These are phyloP conservation scores for Begonia masoniana DNA, from an alignment of 306 rosid species.

Conservation along the genomic window DNA sequence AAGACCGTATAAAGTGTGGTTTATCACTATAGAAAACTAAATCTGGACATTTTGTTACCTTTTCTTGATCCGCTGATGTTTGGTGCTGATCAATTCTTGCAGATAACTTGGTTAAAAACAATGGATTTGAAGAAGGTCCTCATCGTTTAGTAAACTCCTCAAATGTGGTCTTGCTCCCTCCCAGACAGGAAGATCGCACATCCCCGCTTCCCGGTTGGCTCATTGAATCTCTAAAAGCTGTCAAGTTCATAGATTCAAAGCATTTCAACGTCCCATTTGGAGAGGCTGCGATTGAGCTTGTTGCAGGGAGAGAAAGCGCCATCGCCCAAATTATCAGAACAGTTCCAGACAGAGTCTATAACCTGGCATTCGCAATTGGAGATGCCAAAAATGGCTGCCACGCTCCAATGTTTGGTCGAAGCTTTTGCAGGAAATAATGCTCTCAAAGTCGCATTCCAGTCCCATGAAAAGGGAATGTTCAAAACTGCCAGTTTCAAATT, in stretches of 20 bases:
- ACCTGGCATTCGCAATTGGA: constrained; percentile 53
- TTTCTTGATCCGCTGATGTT: too few species aligned
- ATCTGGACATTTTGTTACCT: too few species aligned
- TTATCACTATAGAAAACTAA: too few species aligned
- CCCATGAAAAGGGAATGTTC: constrained; percentile 63
- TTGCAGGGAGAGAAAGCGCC: constrained; percentile 3
- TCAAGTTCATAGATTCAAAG: too few species aligned
- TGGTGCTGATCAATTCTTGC: too few species aligned
- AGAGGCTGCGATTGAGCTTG: constrained; percentile 24
- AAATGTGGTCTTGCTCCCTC: constrained; percentile 81
- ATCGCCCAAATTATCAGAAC: constrained; percentile 76
- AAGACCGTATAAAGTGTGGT: too few species aligned
- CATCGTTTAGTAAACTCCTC: constrained; percentile 61
- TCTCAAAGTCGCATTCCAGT: constrained; percentile 54
- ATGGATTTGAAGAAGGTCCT: constrained; percentile 81
- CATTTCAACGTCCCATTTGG: constrained; percentile 35
- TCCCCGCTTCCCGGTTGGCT: constrained; percentile 97
- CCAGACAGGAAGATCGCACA: constrained; percentile 61
- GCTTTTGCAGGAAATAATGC: constrained; percentile 75
- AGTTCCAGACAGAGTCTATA: constrained; percentile 39
- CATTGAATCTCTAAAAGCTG: constrained; percentile 79
- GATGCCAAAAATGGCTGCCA: constrained; percentile 89
- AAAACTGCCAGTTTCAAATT: constrained; percentile 44
- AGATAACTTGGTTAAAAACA: constrained; percentile 22
- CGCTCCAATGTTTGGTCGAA: constrained; percentile 86